phyloP scores from a whole-genome alignment of 257 asterid species.

The Solanum lignicaule region DNA sequence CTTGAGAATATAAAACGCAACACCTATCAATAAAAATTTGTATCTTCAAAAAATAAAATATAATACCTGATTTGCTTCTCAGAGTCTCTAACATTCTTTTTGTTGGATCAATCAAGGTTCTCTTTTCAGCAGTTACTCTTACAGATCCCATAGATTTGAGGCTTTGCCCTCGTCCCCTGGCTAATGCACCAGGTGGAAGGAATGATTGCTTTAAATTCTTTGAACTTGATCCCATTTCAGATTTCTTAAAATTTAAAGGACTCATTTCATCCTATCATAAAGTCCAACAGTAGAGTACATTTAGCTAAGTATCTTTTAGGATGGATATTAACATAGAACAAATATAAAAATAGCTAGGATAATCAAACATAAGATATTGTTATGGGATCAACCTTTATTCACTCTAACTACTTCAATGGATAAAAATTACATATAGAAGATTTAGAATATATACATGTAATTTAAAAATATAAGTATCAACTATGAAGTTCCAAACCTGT shows the following conservation, averaged over 20 bases:
- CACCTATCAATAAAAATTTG: no score
- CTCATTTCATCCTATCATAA: neutral
- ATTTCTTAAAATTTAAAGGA: no score
- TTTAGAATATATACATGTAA: neutral
- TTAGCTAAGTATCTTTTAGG: neutral
- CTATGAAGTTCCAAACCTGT: neutral
- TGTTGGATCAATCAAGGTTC: neutral
- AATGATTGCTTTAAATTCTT: neutral
- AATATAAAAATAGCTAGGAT: neutral
- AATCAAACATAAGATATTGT: neutral
- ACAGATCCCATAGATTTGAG: neutral
- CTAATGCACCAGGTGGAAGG: neutral
- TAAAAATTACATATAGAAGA: neutral
- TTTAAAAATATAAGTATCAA: neutral
- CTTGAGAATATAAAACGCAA: no score
- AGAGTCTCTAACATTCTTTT: neutral
- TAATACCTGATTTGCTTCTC: neutral
- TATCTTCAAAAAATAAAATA: neutral
- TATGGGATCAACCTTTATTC: slow-evolving; percentile 14
- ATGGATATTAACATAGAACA: neutral
- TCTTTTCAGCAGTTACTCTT: no score
- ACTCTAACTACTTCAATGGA: neutral
- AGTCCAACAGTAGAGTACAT: neutral
- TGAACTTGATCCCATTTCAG: neutral
- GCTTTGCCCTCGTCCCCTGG: neutral